These are phyloP conservation scores for Euryodendron excelsum DNA, from an alignment of 148 eudicot species.

Conservation along the genomic window DNA sequence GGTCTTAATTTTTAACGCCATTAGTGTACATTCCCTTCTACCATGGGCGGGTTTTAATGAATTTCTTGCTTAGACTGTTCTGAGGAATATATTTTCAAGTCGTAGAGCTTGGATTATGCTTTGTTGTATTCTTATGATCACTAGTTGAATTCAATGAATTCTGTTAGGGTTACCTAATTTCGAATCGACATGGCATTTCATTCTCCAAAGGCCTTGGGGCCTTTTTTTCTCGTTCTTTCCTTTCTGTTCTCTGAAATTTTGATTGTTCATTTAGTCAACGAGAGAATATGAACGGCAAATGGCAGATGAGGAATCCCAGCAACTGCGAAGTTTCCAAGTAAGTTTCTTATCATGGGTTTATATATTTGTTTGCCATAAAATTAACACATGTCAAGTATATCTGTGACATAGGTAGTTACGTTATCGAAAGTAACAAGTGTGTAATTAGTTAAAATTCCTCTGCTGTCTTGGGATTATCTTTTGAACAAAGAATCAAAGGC, in stretches of 20 bases:
- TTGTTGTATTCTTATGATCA: background rate
- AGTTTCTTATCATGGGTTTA: background rate
- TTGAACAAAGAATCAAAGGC: too few species aligned
- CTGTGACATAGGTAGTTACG: background rate
- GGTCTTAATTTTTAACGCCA: background rate
- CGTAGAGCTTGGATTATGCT: background rate
- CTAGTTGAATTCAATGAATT: background rate
- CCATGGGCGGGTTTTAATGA: background rate
- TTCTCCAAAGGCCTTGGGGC: background rate
- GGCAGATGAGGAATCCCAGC: constrained; percentile 81
- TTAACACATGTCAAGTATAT: background rate
- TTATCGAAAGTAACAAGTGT: background rate
- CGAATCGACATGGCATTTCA: background rate
- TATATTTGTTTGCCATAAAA: background rate
- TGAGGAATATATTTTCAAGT: background rate
- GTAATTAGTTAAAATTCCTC: background rate
- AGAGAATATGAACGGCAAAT: constrained; percentile 69
- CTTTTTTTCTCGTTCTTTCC: background rate
- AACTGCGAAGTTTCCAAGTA: constrained; percentile 81
- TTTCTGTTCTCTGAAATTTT: constrained; percentile 2
- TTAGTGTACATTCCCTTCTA: background rate
- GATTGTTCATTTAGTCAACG: constrained; percentile 49
- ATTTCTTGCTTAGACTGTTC: background rate
- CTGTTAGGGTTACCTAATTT: background rate
- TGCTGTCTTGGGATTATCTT: background rate